Conservation (phyloP, 1,284 basidiomycete genomes). For the Pseudozyma thailandica region DNA sequence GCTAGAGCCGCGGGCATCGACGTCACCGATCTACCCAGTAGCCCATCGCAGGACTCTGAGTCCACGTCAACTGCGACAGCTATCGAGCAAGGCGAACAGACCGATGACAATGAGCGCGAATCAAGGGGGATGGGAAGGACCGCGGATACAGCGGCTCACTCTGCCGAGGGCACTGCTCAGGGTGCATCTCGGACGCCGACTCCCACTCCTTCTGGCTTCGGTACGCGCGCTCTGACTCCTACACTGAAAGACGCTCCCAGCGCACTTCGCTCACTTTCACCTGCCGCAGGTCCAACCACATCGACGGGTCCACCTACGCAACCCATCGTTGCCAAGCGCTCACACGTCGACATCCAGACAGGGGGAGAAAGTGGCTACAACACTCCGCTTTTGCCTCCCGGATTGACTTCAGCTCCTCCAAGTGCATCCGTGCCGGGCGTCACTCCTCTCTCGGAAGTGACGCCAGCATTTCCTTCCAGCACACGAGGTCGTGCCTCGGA, state of each 20-base stretch:
- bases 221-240: constrained; percentile 43
- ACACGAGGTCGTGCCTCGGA: constrained; percentile 9
- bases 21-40: constrained; percentile 31
- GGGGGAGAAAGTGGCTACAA: constrained; percentile 54
- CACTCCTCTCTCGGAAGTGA: constrained; percentile 25
- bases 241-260: constrained; percentile 19
- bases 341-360: constrained; percentile 49
- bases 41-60: constrained; percentile 6
- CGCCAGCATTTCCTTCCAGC: constrained; percentile 13
- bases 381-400: constrained; percentile 52
- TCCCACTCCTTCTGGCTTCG: constrained; percentile 44
- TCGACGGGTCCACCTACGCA: constrained; percentile 34
- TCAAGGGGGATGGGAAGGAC: constrained; percentile 15
- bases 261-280: constrained; percentile 38
- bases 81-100: constrained; percentile 3
- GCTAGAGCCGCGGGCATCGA: constrained; percentile 43
- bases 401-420: constrained; percentile 46
- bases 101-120: constrained; percentile 30
- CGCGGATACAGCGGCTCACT: not conserved
- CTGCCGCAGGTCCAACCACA: constrained; percentile 29
- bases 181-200: constrained; percentile 47
- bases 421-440: constrained; percentile 38
- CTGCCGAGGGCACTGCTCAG: constrained; percentile 3
- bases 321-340: constrained; percentile 27
- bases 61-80: not conserved